Conservation (phyloP, 495 filamentous ascomycete genomes). For the Tuber borchii region DNA sequence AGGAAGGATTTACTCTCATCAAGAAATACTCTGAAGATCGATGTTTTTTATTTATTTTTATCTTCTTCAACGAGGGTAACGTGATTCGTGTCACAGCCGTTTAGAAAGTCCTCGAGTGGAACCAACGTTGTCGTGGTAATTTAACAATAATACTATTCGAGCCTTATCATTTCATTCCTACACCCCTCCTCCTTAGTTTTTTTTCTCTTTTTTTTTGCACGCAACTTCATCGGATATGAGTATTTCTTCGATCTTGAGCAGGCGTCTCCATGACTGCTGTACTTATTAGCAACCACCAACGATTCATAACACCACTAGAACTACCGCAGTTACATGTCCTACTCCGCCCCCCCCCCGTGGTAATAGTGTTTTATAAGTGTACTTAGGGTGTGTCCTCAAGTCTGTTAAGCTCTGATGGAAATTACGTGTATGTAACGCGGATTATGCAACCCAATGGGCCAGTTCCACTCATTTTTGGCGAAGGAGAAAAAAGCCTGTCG, state of each 20-base stretch:
- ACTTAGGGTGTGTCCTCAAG: not conserved
- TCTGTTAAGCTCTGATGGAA: too few relatives aligned
- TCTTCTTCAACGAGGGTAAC: not conserved
- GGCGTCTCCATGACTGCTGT: not conserved
- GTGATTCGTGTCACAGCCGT: not conserved
- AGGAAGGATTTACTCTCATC: not conserved
- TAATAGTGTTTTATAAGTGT: not conserved
- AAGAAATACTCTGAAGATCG: not conserved
- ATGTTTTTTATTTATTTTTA: not conserved
- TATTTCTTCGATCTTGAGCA: slow-evolving; percentile 1
- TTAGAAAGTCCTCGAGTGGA: not conserved
- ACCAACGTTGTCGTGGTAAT: not conserved
- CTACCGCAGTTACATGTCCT: not conserved
- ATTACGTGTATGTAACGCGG: too few relatives aligned
- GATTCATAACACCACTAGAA: not conserved
- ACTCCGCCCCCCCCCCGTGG: not conserved
- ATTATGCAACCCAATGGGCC: too few relatives aligned
- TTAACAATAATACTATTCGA: not conserved
- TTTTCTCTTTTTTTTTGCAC: not conserved
- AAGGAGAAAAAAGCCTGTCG: too few relatives aligned
- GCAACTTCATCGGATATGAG: not conserved
- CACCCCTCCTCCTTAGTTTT: not conserved
- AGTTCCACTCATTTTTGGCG: too few relatives aligned
- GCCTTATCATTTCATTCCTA: not conserved
- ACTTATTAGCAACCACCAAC: not conserved